Evolutionary conservation across 1,139 yeast genomes (phyloP), one percentile per base, ranked within the genome.

Genomic region (Diutina rugosa): DNA sequence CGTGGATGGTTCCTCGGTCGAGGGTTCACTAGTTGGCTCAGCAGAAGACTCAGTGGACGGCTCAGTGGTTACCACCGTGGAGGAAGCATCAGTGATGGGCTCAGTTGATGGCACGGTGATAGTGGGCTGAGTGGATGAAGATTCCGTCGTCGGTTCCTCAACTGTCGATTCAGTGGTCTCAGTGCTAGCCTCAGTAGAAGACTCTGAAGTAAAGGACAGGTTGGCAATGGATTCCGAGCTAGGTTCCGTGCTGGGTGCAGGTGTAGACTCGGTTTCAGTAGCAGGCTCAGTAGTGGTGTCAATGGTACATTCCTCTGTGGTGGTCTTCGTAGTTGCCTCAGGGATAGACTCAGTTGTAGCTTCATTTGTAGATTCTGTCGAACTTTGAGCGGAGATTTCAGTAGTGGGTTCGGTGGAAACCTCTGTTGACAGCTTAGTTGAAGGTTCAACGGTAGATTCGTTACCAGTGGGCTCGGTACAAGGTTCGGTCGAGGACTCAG

Each of bases 201-300:
- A 77, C 58, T 70, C 68, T 1, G 78, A 77, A 53, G 63, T 65
- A 54, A 64, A 61, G 28, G 62, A 32, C 30, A 10, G 72, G 62
- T 57, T 71, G 80, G n/a, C 76, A 79, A 59, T 76, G 76, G 61
- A 74, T 74, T 6, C 74, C 74, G 54, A 74, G 64, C 56, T 72
- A 75, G 57, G 26, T 21, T 21, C 73, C 63, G 59, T 74, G 78
- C 59, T 45, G 28, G 18, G 12, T 7, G 26, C 18, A 18, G 47
- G 26, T 18, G 30, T 45, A 18, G 47, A 12, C 28, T 26, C 38
- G 7, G 52, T 8, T 7, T 10, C n/a, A 26, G 51, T 47, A 28
- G 35, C 21, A 28, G 51, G 12, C 16, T 12, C 18, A 41, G 45
- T 41, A 14, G 16, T 14, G 14, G 45, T 12, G 16, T 12, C 18